Base-by-base conservation (phyloP, 2,329 filamentous ascomycete genomes). In the Huntiella decipiens region DNA sequence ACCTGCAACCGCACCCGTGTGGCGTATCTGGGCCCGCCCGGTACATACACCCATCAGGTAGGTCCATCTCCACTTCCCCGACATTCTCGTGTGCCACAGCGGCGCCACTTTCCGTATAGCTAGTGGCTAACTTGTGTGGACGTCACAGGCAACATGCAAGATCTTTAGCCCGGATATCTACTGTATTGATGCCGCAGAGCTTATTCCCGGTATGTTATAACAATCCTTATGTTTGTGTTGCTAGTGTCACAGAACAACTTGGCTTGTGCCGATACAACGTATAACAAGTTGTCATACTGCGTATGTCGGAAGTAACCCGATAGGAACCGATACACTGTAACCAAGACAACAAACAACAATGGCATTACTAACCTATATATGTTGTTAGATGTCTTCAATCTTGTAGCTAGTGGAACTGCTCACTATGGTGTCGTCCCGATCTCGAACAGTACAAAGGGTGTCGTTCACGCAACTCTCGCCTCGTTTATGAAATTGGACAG, bases 381-480 rank as follows among this genome's bases (percentile, higher is more conserved):
- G 38, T 12, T 32, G 43, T 22, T 52, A 79, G 84, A 91, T 57
- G 77, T 93, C 54, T 94, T 95, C 60, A 68, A 77, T 43, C 70
- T 77, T 12, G 81, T 94, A 4, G 84, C 92, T 56, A 66, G 68
- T 34, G 70, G 73, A 48, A 58, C 65, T 38, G 74, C 74, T 1
- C 62, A 71, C 44, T 78, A 78, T 47, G 91, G 87, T 53, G 82
- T 96, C 31, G 82, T 95, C 1, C 91, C 91, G 5, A 87, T 94
- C 61, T 88, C 96, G 59, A 98, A 98, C 66, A 92, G 83, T 36
- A 88, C 84, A 58, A 94, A 96, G 61, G 91, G 91, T 56, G 79
- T 81, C 46, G 91, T 98, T 43, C 77, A 91, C 47, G 82, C 85
- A 60, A 94, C 87, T 0, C 72, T 96, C 17, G 87, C 95, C 61